Evolutionary conservation across 1,139 yeast species (phyloP), one percentile per base, ranked within the genome.

Genomic region (Candida sanyaensis): DNA sequence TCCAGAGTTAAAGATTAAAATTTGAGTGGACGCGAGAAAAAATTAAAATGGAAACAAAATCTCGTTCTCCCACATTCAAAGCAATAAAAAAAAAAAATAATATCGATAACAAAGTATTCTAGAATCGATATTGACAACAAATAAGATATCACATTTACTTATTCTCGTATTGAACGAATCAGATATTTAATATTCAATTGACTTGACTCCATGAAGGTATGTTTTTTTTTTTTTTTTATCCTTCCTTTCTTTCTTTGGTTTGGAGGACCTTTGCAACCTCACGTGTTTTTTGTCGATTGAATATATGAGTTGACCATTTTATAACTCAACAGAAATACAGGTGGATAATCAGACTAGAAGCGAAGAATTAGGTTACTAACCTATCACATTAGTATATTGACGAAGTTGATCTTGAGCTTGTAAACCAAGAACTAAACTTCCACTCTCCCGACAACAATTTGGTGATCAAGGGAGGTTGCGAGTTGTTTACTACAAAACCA

Each of bases 401-500:
- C 64, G 96, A 87, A 60, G 86, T 90, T 33, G 97, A 92, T 60
- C 83, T 93, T 28, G 97, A 91, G 65, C 77, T 87, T 57, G 88
- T 93, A 38, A 91, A 91, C 62, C 93, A 92, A 59, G 88, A 88
- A 49, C 81, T 93, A 50, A 86, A 86, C 58, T 92, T 92, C 65
- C 93, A 89, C 56, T 86, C 96, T 4, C 83, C 84, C 10, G 99
- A 95, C 60, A 84, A 92, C 63, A 89, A 86, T 59, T 80, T 93
- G 30, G 82, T 83, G 47, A 68, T 75, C 43, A 70, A 67, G 46
- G 98, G 98, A n/a, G 93, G 96, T 23, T 86, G 97, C 63, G 99
- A 93, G 62, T 75, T 93, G 42, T 93, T 90, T 64, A 89, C 98
- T 1, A 93, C 99, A 1, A 93, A 93, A 62, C 92, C 97, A 1